A percentile compares a stretch with the other conserved stretches of the same genome.
Conservation (phyloP, 345 rosid genomes). For the Citrus sinensis region DNA sequence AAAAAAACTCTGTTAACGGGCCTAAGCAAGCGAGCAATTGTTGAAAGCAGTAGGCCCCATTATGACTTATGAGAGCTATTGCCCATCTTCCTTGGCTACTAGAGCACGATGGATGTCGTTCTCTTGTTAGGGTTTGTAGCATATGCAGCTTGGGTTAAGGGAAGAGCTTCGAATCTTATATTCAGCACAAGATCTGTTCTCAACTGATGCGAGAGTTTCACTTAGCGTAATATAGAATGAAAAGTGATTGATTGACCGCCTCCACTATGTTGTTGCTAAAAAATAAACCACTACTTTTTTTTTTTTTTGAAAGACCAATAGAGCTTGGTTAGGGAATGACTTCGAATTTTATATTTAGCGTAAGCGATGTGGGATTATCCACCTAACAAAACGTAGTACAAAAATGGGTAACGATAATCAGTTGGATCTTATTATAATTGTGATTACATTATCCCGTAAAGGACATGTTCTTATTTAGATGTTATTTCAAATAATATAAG, state of each 20-base stretch:
- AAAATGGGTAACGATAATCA: neutral
- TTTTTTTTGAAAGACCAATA: too few relatives aligned
- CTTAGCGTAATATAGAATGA: too few relatives aligned
- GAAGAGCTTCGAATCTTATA: too few relatives aligned
- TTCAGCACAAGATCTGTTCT: too few relatives aligned
- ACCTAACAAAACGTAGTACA: neutral
- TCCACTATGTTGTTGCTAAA: too few relatives aligned
- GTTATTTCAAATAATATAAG: neutral
- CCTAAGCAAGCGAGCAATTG: neutral
- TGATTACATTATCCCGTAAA: neutral
- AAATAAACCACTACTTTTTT: too few relatives aligned
- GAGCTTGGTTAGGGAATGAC: neutral
- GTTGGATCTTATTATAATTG: neutral
- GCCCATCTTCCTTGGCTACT: neutral
- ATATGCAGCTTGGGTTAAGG: neutral
- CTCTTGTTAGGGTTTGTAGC: neutral
- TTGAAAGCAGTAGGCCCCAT: slow-evolving; percentile 7
- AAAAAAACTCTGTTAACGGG: neutral
- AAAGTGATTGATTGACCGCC: too few relatives aligned
- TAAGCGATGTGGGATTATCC: neutral
- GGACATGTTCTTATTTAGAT: neutral
- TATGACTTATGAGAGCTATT: slow-evolving; percentile 4
- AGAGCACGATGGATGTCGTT: slow-evolving; percentile 10
- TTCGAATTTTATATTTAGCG: too few relatives aligned
- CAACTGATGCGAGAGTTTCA: too few relatives aligned